Conservation (phyloP, 2,329 filamentous ascomycete species). For the Lanzia echinophila region DNA sequence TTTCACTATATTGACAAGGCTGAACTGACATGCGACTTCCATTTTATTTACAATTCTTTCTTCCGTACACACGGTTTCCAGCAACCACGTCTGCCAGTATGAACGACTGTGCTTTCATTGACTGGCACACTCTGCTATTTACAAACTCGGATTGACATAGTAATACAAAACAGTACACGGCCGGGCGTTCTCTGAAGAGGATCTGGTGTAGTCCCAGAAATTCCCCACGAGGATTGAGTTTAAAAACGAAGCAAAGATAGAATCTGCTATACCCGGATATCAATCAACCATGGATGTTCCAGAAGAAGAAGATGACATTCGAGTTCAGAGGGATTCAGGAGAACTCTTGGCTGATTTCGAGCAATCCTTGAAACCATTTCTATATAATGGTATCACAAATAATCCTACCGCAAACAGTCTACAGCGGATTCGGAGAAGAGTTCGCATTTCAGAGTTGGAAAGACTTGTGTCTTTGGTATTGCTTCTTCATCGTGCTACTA, state of each 20-base stretch:
- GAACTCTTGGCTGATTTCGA: slow-evolving; percentile 55
- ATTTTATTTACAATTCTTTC: neutral
- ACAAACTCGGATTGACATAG: no score
- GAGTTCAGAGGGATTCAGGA: slow-evolving; percentile 53
- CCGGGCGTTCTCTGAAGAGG: no score
- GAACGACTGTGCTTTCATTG: no score
- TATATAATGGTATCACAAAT: slow-evolving; percentile 45
- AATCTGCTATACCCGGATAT: neutral
- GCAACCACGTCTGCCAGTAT: no score
- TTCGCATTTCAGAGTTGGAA: slow-evolving; percentile 43
- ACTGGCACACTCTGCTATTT: no score
- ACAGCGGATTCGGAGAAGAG: slow-evolving; percentile 41
- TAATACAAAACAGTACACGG: no score
- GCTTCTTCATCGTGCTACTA: neutral
- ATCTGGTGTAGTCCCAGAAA: no score
- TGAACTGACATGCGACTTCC: neutral
- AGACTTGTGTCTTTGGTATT: slow-evolving; percentile 42
- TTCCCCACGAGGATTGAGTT: neutral
- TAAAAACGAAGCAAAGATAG: neutral
- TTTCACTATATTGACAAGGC: no score
- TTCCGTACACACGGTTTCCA: no score
- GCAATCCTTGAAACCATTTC: slow-evolving; percentile 43
- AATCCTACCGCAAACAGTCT: neutral
- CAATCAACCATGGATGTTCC: slow-evolving; percentile 47
- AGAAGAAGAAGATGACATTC: slow-evolving; percentile 54